Percentiles rank a stretch among this genome's conserved stretches.
phyloP scores from a whole-genome alignment of 2,329 filamentous ascomycete species.

The Talaromyces sp. region DNA sequence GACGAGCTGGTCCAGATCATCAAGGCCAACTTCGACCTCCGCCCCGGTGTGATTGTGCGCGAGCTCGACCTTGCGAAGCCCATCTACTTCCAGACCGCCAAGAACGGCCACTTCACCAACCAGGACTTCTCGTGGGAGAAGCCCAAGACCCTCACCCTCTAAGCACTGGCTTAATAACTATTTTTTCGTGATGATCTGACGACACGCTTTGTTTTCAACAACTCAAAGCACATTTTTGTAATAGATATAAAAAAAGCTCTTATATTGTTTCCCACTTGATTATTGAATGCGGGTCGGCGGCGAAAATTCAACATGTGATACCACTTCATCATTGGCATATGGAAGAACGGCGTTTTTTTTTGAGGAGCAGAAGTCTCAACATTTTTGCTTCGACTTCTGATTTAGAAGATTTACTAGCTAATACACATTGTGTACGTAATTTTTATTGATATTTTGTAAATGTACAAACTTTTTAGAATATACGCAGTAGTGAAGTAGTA shows the following conservation, averaged over 20 bases:
- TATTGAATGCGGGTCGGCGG: conserved; percentile 29
- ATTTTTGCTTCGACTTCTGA: conserved; percentile 21
- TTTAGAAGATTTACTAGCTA: neutral
- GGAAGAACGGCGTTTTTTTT: conserved; percentile 41
- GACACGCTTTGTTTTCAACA: conserved; percentile 48
- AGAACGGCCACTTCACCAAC: conserved; percentile 99
- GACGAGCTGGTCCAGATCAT: conserved; percentile 96
- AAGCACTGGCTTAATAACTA: conserved; percentile 41
- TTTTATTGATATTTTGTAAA: neutral
- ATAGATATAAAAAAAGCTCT: conserved; percentile 33
- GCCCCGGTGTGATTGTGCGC: conserved; percentile 97
- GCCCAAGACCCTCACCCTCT: conserved; percentile 90
- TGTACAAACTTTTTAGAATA: neutral
- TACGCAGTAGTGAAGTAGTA: neutral
- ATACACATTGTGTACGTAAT: neutral
- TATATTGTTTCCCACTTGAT: conserved; percentile 34
- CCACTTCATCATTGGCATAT: conserved; percentile 40
- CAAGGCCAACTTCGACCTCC: conserved; percentile 92
- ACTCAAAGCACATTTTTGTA: conserved; percentile 39
- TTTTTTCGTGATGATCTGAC: conserved; percentile 37
- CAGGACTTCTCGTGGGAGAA: conserved; percentile 98
- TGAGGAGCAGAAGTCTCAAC: conserved; percentile 32
- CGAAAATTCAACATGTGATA: conserved; percentile 45
- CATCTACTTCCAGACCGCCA: conserved; percentile 97
- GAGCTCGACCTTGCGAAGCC: conserved; percentile 92